phyloP scores from a whole-genome alignment of 2,329 filamentous ascomycete genomes.

The Microcyclosporella mali region DNA sequence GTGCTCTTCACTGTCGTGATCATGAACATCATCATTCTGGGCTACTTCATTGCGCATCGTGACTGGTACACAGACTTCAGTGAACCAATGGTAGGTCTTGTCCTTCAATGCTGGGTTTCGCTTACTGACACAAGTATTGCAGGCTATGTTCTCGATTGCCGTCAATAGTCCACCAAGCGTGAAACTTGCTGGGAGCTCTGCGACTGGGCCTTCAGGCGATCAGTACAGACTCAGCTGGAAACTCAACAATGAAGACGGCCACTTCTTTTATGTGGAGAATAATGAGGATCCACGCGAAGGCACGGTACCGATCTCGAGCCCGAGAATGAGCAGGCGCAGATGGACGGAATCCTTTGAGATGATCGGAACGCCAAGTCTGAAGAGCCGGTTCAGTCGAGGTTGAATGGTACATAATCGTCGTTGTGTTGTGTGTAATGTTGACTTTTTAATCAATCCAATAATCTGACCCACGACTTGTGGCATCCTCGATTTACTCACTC shows the following conservation, averaged over 20 bases:
- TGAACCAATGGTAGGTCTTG: conserved; percentile 59
- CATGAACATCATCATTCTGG: conserved; percentile 60
- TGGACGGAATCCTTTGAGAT: conserved; percentile 29
- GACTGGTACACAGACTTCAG: conserved; percentile 71
- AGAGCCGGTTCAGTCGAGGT: conserved; percentile 10
- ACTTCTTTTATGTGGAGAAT: conserved; percentile 51
- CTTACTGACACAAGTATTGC: neutral
- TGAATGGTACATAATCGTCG: neutral
- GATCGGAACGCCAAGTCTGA: conserved; percentile 29
- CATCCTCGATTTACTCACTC: neutral
- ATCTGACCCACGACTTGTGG: no score
- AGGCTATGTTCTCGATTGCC: conserved; percentile 18
- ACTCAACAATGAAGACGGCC: conserved; percentile 36
- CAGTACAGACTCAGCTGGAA: conserved; percentile 44
- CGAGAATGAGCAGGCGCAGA: conserved; percentile 19
- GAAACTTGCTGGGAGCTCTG: conserved; percentile 51
- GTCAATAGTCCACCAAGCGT: conserved; percentile 56
- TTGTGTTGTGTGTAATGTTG: neutral
- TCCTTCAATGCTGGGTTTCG: neutral
- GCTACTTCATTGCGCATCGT: conserved; percentile 54
- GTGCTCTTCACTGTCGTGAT: conserved; percentile 60
- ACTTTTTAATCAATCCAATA: neutral
- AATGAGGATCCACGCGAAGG: conserved; percentile 24
- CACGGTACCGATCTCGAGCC: conserved; percentile 12
- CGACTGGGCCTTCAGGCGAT: conserved; percentile 47